Conservation (phyloP, 805 yeast genomes). For the Lipomyces chichibuensis region DNA sequence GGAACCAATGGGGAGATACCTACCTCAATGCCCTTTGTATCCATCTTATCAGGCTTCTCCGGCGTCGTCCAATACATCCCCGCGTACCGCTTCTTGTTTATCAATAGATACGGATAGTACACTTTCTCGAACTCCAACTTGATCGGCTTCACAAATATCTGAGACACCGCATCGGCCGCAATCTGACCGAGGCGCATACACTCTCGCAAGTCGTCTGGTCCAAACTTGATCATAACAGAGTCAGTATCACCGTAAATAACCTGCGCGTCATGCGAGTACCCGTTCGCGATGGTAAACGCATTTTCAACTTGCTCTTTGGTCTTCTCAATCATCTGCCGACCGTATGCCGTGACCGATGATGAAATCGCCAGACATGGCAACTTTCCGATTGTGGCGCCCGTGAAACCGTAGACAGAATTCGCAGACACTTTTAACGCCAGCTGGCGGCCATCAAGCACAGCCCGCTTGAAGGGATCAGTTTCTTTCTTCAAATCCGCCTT, state of each 20-base stretch:
- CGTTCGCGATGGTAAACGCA: slow-evolving; percentile 77
- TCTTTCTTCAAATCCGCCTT: slow-evolving; percentile 88
- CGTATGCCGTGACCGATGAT: slow-evolving; percentile 92
- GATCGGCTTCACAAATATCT: slow-evolving; percentile 78
- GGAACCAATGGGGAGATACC: not conserved
- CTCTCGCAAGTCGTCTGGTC: slow-evolving; percentile 72
- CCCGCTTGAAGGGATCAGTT: slow-evolving; percentile 89
- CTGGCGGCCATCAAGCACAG: slow-evolving; percentile 96
- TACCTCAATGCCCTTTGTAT: slow-evolving; percentile 90
- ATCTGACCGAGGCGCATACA: slow-evolving; percentile 93
- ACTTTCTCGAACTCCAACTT: slow-evolving; percentile 96
- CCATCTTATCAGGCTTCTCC: slow-evolving; percentile 93
- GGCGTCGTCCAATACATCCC: slow-evolving; percentile 96
- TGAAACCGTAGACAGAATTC: slow-evolving; percentile 97
- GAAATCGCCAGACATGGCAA: slow-evolving; percentile 96
- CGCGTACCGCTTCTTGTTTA: slow-evolving; percentile 95
- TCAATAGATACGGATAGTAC: slow-evolving; percentile 88
- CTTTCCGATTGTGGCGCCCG: slow-evolving; percentile 98
- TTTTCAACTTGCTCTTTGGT: slow-evolving; percentile 84
- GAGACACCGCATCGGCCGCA: slow-evolving; percentile 87
- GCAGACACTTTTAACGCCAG: slow-evolving; percentile 95
- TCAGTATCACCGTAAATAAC: slow-evolving; percentile 99
- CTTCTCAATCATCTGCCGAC: slow-evolving; percentile 93
- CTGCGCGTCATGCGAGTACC: slow-evolving; percentile 78
- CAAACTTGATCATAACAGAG: slow-evolving; percentile 98